These are phyloP conservation scores for Eucalyptus caleyi DNA, from an alignment of 345 rosid species.

Conservation along the genomic window DNA sequence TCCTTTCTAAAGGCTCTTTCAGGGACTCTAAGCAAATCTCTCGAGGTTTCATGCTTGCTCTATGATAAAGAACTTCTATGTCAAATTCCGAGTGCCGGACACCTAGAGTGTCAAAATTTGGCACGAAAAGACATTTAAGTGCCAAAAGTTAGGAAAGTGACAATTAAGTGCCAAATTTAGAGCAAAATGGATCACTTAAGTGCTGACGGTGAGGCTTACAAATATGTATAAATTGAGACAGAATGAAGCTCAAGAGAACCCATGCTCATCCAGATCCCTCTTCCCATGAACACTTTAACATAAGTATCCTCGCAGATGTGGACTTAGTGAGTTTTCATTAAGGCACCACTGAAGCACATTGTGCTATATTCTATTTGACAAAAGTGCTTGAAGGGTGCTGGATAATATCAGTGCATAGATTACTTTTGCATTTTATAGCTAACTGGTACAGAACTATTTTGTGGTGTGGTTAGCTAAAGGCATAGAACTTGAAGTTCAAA, in stretches of 20 bases:
- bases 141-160: too few species aligned
- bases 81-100: background rate
- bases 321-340: background rate
- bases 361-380: background rate
- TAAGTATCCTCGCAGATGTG: background rate
- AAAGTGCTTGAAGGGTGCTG: background rate
- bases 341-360: background rate
- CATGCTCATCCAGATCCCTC: background rate
- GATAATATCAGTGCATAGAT: background rate
- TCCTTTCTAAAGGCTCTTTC: slow-evolving; percentile 57
- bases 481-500: background rate
- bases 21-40: slow-evolving; percentile 38
- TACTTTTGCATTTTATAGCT: background rate
- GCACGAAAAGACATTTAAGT: too few species aligned
- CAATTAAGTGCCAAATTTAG: too few species aligned
- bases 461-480: background rate
- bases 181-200: too few species aligned
- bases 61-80: background rate
- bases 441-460: background rate
- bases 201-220: background rate
- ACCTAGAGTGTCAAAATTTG: too few species aligned
- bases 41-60: slow-evolving; percentile 21
- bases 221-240: background rate
- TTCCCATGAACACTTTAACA: background rate
- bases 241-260: background rate